Evolutionary conservation across 148 eudicot genomes (phyloP).

Genomic region (Chenopodium album): DNA sequence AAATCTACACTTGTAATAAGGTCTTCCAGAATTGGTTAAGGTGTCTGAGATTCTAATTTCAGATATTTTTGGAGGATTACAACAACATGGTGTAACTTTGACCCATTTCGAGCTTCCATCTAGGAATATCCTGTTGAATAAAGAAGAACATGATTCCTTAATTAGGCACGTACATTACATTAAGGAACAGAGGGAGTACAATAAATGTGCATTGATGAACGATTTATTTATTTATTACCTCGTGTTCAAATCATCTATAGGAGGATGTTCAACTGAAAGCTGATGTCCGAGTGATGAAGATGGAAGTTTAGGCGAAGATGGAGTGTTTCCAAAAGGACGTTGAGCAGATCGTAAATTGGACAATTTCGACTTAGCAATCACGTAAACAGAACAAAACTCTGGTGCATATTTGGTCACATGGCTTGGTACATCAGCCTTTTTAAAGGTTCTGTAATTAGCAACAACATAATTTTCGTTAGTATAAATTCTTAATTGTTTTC

Average conservation of each 20-base stretch:
- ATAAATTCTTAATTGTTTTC: no score
- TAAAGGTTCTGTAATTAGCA: conserved; percentile 46
- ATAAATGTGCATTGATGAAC: no score
- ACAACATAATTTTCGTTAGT: neutral
- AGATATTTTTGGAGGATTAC: neutral
- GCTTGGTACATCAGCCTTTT: conserved; percentile 55
- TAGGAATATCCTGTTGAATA: neutral
- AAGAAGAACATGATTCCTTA: neutral
- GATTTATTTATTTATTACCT: conserved; percentile 14
- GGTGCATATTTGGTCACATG: conserved; percentile 52
- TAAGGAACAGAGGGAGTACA: no score
- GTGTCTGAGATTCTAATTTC: neutral
- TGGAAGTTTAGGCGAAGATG: conserved; percentile 42
- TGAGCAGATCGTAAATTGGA: conserved; percentile 53
- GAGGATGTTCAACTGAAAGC: conserved; percentile 13
- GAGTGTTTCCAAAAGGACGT: conserved; percentile 36
- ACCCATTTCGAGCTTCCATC: neutral
- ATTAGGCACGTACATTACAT: no score
- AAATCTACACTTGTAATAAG: neutral
- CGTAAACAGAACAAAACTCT: conserved; percentile 74
- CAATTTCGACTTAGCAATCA: conserved; percentile 55
- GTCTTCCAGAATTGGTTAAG: neutral
- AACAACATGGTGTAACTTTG: neutral
- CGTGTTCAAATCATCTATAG: conserved; percentile 13
- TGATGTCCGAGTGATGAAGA: conserved; percentile 19